Percentiles rank a stretch among this genome's conserved stretches.
These are phyloP conservation scores for Aspergillus quadrilineatus DNA, from an alignment of 2,329 filamentous ascomycete species.

Conservation along the genomic window DNA sequence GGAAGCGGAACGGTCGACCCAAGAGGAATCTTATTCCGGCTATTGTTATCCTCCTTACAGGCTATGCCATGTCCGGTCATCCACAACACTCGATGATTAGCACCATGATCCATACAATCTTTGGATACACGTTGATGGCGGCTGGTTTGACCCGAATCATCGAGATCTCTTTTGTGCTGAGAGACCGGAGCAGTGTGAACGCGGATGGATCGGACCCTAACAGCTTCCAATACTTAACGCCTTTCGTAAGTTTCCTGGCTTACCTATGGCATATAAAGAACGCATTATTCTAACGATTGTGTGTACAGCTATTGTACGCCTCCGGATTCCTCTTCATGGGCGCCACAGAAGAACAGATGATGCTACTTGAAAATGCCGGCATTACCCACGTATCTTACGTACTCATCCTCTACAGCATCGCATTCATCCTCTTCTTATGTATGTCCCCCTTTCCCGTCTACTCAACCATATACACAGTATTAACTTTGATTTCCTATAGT, in stretches of 20 bases:
- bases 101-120: slow-evolving; percentile 82
- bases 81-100: slow-evolving; percentile 81
- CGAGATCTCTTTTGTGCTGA: slow-evolving; percentile 84
- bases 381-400: slow-evolving; percentile 92
- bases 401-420: slow-evolving; percentile 83
- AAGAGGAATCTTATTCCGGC: slow-evolving; percentile 91
- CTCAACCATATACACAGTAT: not conserved
- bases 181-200: slow-evolving; percentile 65
- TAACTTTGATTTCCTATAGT: slow-evolving; percentile 47
- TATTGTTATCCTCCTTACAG: slow-evolving; percentile 86
- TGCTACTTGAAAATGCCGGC: slow-evolving; percentile 67
- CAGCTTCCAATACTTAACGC: slow-evolving; percentile 69
- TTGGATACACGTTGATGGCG: slow-evolving; percentile 94
- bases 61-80: slow-evolving; percentile 93
- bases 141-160: slow-evolving; percentile 81
- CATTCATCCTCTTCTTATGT: slow-evolving; percentile 88
- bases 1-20: slow-evolving; percentile 76
- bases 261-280: not conserved
- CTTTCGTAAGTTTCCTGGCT: slow-evolving; percentile 59
- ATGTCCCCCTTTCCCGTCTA: slow-evolving; percentile 33
- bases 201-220: slow-evolving; percentile 69
- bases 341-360: slow-evolving; percentile 95
- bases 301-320: slow-evolving; percentile 73
- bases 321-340: slow-evolving; percentile 97
- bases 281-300: slow-evolving; percentile 23